Base-by-base conservation (phyloP, 768 basidiomycete species). In the Leccinum subgranulosum region DNA sequence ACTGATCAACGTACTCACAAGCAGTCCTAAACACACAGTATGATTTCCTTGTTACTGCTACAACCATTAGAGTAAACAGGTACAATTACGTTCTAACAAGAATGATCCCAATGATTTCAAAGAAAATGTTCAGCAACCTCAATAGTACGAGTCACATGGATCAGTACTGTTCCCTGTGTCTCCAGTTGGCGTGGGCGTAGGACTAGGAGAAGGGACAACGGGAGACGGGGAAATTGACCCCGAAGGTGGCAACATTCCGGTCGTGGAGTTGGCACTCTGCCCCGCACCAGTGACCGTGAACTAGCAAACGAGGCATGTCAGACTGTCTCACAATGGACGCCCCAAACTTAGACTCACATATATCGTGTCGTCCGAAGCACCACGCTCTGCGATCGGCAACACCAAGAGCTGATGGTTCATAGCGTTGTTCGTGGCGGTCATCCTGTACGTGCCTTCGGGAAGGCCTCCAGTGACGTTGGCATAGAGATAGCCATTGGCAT, bases 401-500 rank as follows among this genome's bases (percentile, higher is more conserved):
- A 70, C 56, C 17, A 68, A 70, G 11, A 70, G 68, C 45, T 80
- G 80, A 57, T 80, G 80, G 68, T 82, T 83, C 48, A 79, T 73
- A 14, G 79, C 78, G 10, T 75, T 60, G 65, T 78, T 78, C 68
- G 78, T 76, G 41, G 72, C 69, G 41, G 73, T 69, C 59, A 84
- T 64, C 60, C 74, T 75, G 71, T 84, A 85, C 14, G 70, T 57
- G 49, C 86, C 86, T 27, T 73, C 76, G 10, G 78, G 76, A 7
- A 88, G 76, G 49, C 86, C 86, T 28, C 74, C 78, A 1, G 76
- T 72, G 56, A 88, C 81, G 23, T 71, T 73, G 19, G 79, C 74
- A 39, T 76, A 70, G 6, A 86, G 73, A 10, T 76, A 45, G 3
- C 85, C 86, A 54, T 64, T 70, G 33, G 69, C 70, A 14, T 82